A percentile compares a stretch with the other conserved stretches of the same genome.
Conservation (phyloP, 2,329 filamentous ascomycete species). For the Beauveria scarabaeidicola region DNA sequence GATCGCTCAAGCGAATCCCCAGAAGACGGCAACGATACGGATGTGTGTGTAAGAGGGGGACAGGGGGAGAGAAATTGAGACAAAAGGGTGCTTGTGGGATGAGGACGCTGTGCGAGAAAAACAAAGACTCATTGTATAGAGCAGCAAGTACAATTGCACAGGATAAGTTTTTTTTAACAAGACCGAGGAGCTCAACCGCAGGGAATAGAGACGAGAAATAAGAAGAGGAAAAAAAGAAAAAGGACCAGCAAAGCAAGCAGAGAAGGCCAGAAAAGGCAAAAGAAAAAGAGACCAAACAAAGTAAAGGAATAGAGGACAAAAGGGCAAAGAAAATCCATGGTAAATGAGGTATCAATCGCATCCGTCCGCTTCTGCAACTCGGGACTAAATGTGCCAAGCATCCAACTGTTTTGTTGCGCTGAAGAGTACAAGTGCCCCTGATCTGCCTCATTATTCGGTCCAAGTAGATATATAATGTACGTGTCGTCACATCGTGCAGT, state of each 20-base stretch:
- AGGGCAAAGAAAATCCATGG: slow-evolving; percentile 2
- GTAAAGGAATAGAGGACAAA: neutral
- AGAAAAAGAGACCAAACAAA: neutral
- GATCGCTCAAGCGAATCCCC: neutral
- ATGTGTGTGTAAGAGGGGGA: slow-evolving; percentile 14
- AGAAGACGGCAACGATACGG: slow-evolving; percentile 13
- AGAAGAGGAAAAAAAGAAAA: slow-evolving; percentile 11
- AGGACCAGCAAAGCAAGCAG: neutral
- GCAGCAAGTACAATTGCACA: slow-evolving; percentile 27
- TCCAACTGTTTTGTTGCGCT: slow-evolving; percentile 3
- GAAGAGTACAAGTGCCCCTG: neutral
- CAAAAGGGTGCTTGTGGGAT: slow-evolving; percentile 13
- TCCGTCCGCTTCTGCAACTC: slow-evolving; percentile 18
- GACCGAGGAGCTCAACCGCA: slow-evolving; percentile 15
- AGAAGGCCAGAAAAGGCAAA: neutral
- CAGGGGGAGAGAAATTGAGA: slow-evolving; percentile 16
- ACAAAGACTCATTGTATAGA: slow-evolving; percentile 14
- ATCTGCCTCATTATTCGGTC: slow-evolving; percentile 12
- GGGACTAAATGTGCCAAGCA: neutral
- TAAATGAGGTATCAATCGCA: slow-evolving; percentile 30
- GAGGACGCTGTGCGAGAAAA: neutral
- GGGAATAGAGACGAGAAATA: slow-evolving; percentile 13
- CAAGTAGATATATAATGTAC: slow-evolving; percentile 20
- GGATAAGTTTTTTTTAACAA: slow-evolving; percentile 20
- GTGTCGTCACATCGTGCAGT: slow-evolving; percentile 34